phyloP scores from a whole-genome alignment of 805 yeast species.

The Metschnikowia rubicola region DNA sequence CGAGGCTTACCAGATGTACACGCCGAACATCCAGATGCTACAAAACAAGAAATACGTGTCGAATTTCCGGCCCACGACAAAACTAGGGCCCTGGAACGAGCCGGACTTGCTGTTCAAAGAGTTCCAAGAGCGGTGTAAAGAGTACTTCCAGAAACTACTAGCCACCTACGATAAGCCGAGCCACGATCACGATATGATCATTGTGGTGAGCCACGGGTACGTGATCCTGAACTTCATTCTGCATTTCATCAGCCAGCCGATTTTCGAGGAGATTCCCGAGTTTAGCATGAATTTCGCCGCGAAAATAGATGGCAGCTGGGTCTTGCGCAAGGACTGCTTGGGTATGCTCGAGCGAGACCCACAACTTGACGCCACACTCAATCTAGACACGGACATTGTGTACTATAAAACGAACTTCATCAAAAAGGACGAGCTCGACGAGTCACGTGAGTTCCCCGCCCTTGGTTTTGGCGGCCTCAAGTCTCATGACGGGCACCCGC shows the following conservation, averaged over 20 bases:
- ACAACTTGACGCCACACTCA: conserved; percentile 27
- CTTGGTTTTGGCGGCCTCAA: conserved; percentile 16
- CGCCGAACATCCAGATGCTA: conserved; percentile 38
- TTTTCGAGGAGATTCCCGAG: conserved; percentile 44
- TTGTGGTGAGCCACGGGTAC: conserved; percentile 42
- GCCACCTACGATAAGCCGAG: conserved; percentile 41
- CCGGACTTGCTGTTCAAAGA: conserved; percentile 38
- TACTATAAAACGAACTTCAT: conserved; percentile 44
- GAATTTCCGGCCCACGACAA: conserved; percentile 41
- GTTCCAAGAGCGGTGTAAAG: conserved; percentile 37
- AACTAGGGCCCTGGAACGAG: conserved; percentile 43
- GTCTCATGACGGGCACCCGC: conserved; percentile 21
- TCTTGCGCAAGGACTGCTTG: conserved; percentile 31
- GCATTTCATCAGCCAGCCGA: conserved; percentile 42
- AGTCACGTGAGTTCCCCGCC: conserved; percentile 14
- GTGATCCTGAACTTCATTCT: conserved; percentile 36
- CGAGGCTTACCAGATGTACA: conserved; percentile 45
- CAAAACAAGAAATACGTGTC: conserved; percentile 32
- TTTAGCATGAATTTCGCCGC: conserved; percentile 34
- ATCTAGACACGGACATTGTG: conserved; percentile 40
- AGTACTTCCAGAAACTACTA: conserved; percentile 37
- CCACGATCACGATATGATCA: conserved; percentile 29
- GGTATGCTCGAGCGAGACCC: conserved; percentile 24
- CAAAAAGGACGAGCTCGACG: conserved; percentile 30
- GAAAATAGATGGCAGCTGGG: conserved; percentile 27